Base-by-base conservation (phyloP, 2,329 filamentous ascomycete genomes). In the Thelonectria discophora region DNA sequence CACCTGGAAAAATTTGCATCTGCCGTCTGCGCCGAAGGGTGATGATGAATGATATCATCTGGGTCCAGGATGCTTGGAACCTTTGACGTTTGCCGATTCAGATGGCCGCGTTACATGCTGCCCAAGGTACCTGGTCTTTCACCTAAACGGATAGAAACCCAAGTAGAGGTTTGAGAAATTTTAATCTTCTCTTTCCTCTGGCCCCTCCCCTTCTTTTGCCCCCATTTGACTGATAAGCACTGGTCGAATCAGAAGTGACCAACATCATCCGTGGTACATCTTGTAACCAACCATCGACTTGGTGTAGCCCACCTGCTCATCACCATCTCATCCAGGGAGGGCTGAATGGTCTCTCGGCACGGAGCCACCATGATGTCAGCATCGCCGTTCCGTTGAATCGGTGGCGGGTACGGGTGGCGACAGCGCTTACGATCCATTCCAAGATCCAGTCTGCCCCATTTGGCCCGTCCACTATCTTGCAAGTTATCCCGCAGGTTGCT, bases 321-420 rank as follows among this genome's bases (percentile, higher is more conserved):
- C 51, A 45, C 27, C 56, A 67, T 68, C 65, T 68, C 66, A 66
- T 64, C 65, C 48, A 12, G 12, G 55, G 34, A 24, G 20, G 17
- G 39, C 43, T 55, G 13, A 27, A 51, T 21, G 18, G 30, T 32
- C 42, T 42, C 10, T 39, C 20, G 60, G 21, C 64, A 60, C 65
- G 64, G 64, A 54, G 40, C 64, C 65, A 61, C 45, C 11, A 68
- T 68, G 65, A 68, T 68, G 65, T 68, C 65, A 68, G 60, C 56
- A 55, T 47, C 42, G 10, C 37, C 42, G 32, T 48, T 34, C 39
- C 46, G 18, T 32, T 40, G 32, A 32, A 34, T 53, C 56, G 56
- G 56, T 53, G 48, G 53, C 30, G 55, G 27, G 30, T 42, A 59
- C 50, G 50, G 42, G 34, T 48, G 24, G 42, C 3, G 32, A 43